A percentile compares a stretch with the other conserved stretches of the same genome.
Conservation (phyloP, 371 early-diverging fungal genomes). For the Mycotypha africana region DNA sequence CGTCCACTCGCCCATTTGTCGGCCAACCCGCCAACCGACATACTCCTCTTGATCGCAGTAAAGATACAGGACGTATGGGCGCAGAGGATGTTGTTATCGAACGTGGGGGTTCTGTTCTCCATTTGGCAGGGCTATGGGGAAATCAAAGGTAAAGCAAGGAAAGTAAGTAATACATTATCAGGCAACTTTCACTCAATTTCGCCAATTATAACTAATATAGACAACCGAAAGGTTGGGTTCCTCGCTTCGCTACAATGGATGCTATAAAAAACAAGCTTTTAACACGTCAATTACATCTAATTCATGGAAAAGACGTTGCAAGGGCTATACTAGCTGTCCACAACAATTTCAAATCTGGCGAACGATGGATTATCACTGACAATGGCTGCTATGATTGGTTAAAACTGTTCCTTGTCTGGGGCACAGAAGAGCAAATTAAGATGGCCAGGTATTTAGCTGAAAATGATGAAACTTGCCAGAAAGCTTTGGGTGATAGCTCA, state of each 20-base stretch:
- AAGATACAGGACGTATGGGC: conserved; percentile 29
- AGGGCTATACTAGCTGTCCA: conserved; percentile 34
- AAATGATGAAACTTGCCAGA: conserved; percentile 15
- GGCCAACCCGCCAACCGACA: conserved; percentile 29
- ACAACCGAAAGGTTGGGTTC: conserved; percentile 40
- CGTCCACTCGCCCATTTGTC: conserved; percentile 33
- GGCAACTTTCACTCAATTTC: no score
- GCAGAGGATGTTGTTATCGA: conserved; percentile 26
- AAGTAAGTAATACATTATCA: background rate
- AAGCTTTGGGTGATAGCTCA: conserved; percentile 20
- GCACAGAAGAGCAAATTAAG: conserved; percentile 24
- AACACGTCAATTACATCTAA: conserved; percentile 34
- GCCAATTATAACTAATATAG: no score
- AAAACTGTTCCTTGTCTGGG: conserved; percentile 33
- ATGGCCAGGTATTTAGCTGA: conserved; percentile 19
- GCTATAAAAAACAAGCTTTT: conserved; percentile 30
- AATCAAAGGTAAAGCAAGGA: conserved; percentile 23
- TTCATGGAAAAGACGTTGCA: conserved; percentile 44
- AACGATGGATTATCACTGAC: conserved; percentile 41
- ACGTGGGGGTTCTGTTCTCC: conserved; percentile 34
- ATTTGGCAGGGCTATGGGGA: conserved; percentile 42
- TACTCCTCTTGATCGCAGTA: conserved; percentile 26
- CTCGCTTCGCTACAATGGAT: conserved; percentile 27
- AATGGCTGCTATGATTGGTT: conserved; percentile 40
- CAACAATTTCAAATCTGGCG: conserved; percentile 19